These are phyloP conservation scores for Pseudogymnoascus sp. DNA, from an alignment of 2,329 filamentous ascomycete genomes.

Conservation along the genomic window DNA sequence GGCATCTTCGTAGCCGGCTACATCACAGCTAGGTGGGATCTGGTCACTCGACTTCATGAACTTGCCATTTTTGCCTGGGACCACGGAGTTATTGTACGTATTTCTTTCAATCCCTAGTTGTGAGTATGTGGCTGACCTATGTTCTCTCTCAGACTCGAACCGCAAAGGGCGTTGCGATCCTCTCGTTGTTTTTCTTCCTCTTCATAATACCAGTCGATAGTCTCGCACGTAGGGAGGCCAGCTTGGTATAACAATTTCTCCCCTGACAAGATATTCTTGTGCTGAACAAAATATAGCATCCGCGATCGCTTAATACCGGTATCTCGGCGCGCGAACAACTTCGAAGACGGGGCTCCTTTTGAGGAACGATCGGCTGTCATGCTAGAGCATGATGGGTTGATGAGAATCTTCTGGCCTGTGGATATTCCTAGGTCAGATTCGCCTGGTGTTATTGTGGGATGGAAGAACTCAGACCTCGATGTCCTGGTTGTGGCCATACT, in stretches of 20 bases:
- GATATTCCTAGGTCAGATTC: conserved; percentile 65
- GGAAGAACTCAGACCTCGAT: conserved; percentile 87
- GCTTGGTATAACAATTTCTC: conserved; percentile 53
- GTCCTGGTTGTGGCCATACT: conserved; percentile 84
- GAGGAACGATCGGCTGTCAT: conserved; percentile 44
- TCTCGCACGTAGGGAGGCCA: conserved; percentile 71
- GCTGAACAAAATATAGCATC: conserved; percentile 52
- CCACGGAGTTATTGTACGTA: conserved; percentile 86
- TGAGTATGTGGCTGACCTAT: conserved; percentile 13
- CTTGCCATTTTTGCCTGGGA: conserved; percentile 96
- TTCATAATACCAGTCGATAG: conserved; percentile 77
- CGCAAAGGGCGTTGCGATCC: conserved; percentile 72
- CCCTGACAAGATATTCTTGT: conserved; percentile 19
- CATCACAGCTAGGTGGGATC: conserved; percentile 98
- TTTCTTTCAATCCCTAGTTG: not conserved
- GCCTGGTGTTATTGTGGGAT: conserved; percentile 85
- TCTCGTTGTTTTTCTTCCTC: conserved; percentile 77
- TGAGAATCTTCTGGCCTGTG: conserved; percentile 98
- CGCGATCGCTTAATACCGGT: conserved; percentile 65
- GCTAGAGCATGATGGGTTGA: conserved; percentile 74
- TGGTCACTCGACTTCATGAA: conserved; percentile 94
- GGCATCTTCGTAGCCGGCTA: conserved; percentile 99
- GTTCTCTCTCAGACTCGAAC: conserved; percentile 59
- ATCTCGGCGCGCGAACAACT: conserved; percentile 95
- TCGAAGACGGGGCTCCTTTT: conserved; percentile 90